A percentile compares a stretch with the other conserved stretches of the same genome.
These are phyloP conservation scores for Zarea fungicola DNA, from an alignment of 2,329 filamentous ascomycete genomes.

Conservation along the genomic window DNA sequence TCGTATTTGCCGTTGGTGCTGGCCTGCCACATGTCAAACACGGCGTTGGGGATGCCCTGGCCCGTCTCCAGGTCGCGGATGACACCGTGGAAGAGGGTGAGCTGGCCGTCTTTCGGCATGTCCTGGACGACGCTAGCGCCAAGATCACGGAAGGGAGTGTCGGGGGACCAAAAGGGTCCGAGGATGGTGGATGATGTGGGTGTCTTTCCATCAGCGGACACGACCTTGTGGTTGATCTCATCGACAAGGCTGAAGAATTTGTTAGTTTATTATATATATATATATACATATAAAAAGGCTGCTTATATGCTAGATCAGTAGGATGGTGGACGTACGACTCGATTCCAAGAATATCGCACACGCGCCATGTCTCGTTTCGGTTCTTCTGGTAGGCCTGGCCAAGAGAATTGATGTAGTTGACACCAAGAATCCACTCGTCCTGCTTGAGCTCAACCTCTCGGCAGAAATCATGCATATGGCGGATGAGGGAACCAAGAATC, in stretches of 20 bases:
- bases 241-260: conserved; percentile 50
- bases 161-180: conserved; percentile 72
- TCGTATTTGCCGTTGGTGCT: conserved; percentile 72
- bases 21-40: conserved; percentile 76
- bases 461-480: conserved; percentile 72
- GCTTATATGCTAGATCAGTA: conserved; percentile 8
- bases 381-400: conserved; percentile 63
- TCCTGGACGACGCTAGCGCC: conserved; percentile 63
- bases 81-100: conserved; percentile 64
- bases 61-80: conserved; percentile 61
- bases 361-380: conserved; percentile 68
- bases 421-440: conserved; percentile 72
- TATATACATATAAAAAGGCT: too few species aligned
- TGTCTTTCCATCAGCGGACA: conserved; percentile 54
- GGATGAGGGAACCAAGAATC: conserved; percentile 59
- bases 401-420: conserved; percentile 69
- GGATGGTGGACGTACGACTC: conserved; percentile 53
- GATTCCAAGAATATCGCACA: conserved; percentile 68
- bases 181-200: conserved; percentile 74
- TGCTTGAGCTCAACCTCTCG: conserved; percentile 71
- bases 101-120: conserved; percentile 50
- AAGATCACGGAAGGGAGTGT: conserved; percentile 65
- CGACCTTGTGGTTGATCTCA: conserved; percentile 60
- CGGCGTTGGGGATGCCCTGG: conserved; percentile 60
- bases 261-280: too few species aligned